phyloP scores from a whole-genome alignment of 148 eudicot species.

The Drosera capensis region DNA sequence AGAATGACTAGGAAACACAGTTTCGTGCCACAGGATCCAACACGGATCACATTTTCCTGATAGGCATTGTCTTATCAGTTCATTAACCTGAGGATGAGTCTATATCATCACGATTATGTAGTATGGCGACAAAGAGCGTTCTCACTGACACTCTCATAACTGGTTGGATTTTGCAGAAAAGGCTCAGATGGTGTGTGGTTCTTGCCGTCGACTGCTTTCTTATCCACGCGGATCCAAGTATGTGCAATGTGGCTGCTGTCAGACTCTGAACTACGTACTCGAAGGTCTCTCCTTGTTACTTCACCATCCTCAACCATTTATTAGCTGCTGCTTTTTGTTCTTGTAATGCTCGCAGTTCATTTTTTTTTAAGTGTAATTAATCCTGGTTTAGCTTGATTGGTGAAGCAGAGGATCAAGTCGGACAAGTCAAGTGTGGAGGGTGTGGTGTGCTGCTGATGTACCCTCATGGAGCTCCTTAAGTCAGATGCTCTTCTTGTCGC shows the following conservation, averaged over 20 bases:
- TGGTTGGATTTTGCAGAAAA: slow-evolving; percentile 29
- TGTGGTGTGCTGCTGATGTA: slow-evolving; percentile 84
- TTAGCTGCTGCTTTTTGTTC: not conserved
- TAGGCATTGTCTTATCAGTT: too few species aligned
- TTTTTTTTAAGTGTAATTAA: not conserved
- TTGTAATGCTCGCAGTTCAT: not conserved
- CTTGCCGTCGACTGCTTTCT: slow-evolving; percentile 62
- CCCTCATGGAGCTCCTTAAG: slow-evolving; percentile 64
- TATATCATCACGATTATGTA: not conserved
- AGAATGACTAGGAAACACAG: too few species aligned
- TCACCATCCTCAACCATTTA: not conserved
- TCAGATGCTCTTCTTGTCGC: slow-evolving; percentile 64
- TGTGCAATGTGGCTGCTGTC: slow-evolving; percentile 66
- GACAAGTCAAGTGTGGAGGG: slow-evolving; percentile 77
- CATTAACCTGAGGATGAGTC: too few species aligned
- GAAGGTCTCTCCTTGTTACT: slow-evolving; percentile 39
- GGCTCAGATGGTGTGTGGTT: slow-evolving; percentile 82
- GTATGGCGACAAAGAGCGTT: not conserved
- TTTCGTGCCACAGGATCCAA: too few species aligned
- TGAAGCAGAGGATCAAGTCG: slow-evolving; percentile 60
- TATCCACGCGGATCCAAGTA: slow-evolving; percentile 59
- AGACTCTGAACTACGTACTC: slow-evolving; percentile 59
- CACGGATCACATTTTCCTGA: too few species aligned
- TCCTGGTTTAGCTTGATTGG: not conserved
- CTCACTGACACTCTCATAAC: not conserved